These are phyloP conservation scores for Diaporthe aspalathi DNA, from an alignment of 2,329 filamentous ascomycete genomes.

Conservation along the genomic window DNA sequence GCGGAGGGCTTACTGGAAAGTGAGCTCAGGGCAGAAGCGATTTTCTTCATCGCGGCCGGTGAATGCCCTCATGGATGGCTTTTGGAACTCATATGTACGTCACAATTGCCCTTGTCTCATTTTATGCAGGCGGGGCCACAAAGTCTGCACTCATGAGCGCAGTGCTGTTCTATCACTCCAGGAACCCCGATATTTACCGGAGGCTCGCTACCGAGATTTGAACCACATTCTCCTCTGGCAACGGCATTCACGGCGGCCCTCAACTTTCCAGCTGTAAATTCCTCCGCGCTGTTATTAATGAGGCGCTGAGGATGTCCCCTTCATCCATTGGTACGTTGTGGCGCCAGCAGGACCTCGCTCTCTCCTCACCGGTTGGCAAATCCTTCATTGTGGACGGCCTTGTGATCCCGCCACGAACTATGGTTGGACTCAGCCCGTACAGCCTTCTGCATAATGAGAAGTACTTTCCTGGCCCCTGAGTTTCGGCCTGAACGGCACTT, in stretches of 20 bases:
- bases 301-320: conserved; percentile 34
- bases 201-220: conserved; percentile 14
- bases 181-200: background rate
- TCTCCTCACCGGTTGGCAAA: background rate
- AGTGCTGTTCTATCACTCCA: conserved; percentile 4
- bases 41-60: conserved; percentile 25
- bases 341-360: conserved; percentile 29
- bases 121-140: conserved; percentile 3
- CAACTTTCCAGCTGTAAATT: background rate
- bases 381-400: conserved; percentile 23
- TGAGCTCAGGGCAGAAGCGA: conserved; percentile 25
- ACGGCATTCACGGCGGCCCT: background rate
- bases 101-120: no score
- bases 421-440: conserved; percentile 34
- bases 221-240: conserved; percentile 8
- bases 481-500: conserved; percentile 35
- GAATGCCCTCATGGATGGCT: background rate
- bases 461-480: conserved; percentile 51
- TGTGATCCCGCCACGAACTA: conserved; percentile 29
- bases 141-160: conserved; percentile 12
- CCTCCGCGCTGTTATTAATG: conserved; percentile 33
- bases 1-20: background rate
- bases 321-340: conserved; percentile 13
- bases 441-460: conserved; percentile 32
- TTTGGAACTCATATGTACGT: background rate